Percentiles rank a stretch among this genome's conserved stretches.
Evolutionary conservation across 306 rosid genomes (phyloP).

Genomic region (Begonia peltatifolia): DNA sequence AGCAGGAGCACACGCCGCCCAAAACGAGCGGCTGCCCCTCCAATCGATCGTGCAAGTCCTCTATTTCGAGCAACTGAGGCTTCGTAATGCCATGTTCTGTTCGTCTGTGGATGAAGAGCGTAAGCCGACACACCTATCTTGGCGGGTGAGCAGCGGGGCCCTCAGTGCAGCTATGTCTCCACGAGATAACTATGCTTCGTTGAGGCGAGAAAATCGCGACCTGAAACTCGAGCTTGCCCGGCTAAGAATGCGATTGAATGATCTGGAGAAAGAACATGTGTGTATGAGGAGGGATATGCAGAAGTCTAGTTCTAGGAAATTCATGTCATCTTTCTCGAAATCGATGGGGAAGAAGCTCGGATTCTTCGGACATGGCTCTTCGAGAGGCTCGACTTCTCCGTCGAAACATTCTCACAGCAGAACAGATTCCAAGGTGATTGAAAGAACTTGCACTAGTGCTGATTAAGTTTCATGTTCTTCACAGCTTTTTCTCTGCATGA

Average conservation of each 20-base stretch:
- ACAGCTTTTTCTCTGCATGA: constrained; percentile 5
- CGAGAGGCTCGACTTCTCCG: constrained; percentile 86
- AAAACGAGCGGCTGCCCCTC: constrained; percentile 92
- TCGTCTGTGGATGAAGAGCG: constrained; percentile 65
- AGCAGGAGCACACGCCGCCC: constrained; percentile 99
- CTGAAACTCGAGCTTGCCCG: constrained; percentile 87
- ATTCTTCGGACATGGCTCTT: constrained; percentile 67
- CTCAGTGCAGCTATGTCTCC: constrained; percentile 99
- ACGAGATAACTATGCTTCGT: constrained; percentile 86
- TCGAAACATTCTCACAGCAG: constrained; percentile 64
- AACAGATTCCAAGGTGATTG: constrained; percentile 86
- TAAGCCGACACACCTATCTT: constrained; percentile 84
- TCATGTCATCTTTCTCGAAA: constrained; percentile 81
- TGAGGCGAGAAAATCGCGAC: constrained; percentile 96
- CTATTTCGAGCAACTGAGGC: constrained; percentile 86
- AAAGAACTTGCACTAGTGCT: constrained; percentile 94
- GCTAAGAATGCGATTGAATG: constrained; percentile 82
- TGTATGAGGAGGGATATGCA: constrained; percentile 99
- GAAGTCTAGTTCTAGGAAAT: constrained; percentile 70
- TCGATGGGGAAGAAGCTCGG: constrained; percentile 50
- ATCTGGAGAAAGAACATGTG: constrained; percentile 90
- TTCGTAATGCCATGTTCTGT: constrained; percentile 52
- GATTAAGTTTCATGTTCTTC: constrained; percentile 34
- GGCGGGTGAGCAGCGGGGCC: constrained; percentile 96
- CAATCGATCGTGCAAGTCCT: constrained; percentile 95